Percentiles rank a stretch among this genome's conserved stretches.
These are phyloP conservation scores for Moesziomyces sp. DNA, from an alignment of 1,284 basidiomycete genomes.

Conservation along the genomic window DNA sequence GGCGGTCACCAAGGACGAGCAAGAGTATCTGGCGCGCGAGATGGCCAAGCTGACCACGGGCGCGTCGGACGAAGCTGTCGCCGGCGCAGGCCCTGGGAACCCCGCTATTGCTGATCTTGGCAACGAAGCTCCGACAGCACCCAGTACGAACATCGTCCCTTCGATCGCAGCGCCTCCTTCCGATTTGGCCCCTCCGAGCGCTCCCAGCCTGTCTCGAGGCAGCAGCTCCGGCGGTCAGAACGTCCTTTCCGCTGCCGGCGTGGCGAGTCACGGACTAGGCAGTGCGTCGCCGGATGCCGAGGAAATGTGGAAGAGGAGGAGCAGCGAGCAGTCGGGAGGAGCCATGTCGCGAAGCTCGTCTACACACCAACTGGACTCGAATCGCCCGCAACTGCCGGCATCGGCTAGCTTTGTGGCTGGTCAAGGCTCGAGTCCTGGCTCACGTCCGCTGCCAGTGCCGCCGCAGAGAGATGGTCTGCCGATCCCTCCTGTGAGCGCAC, in stretches of 20 bases:
- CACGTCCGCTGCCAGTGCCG: conserved; percentile 44
- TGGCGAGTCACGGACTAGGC: not conserved
- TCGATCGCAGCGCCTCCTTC: not conserved
- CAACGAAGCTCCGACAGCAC: not conserved
- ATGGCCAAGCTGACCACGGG: conserved; percentile 53
- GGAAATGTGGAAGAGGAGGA: conserved; percentile 27
- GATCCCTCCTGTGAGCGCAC: conserved; percentile 33
- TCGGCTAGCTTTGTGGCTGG: conserved; percentile 23
- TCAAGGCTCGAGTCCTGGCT: conserved; percentile 23
- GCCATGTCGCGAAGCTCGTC: conserved; percentile 28
- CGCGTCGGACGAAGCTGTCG: conserved; percentile 8
- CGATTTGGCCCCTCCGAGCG: not conserved
- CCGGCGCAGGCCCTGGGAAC: not conserved
- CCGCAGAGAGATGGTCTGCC: conserved; percentile 44
- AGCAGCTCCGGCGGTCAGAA: conserved; percentile 14
- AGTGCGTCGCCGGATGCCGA: conserved; percentile 33
- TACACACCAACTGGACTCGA: conserved; percentile 10
- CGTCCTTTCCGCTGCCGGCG: not conserved
- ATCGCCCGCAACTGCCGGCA: conserved; percentile 11
- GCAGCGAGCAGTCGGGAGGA: conserved; percentile 4
- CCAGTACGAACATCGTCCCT: not conserved
- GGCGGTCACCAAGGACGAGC: conserved; percentile 40
- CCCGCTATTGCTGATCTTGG: not conserved
- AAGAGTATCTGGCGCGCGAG: conserved; percentile 56
- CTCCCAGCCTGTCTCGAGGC: conserved; percentile 4